Base-by-base conservation (phyloP, 441 rosid species). In the Hypseocharis bilobata region DNA sequence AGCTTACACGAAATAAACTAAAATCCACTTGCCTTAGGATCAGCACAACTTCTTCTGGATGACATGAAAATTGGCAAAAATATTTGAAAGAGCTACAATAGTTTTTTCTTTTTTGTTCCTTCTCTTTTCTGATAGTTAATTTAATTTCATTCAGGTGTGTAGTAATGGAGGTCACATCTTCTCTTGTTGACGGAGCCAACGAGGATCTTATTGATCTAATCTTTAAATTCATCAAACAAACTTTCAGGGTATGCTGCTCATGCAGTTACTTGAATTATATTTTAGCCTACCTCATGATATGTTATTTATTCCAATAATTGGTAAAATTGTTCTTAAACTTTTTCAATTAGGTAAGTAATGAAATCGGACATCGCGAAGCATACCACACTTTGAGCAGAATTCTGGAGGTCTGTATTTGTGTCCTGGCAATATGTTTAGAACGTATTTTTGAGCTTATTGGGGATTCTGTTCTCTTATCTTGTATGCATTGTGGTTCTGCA, bases 151-250 rank as follows among this genome's bases (percentile, higher is more conserved):
- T 27, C 86, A 92, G 98, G 85, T 69, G 77, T 69, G 76, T 83
- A 45, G 73, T 88, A 25, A 49, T 88, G 79, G 89, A 81, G 74
- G 78, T 93, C 36, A 91, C 96, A 68, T 81, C 88, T 72, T 82
- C 82, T 77, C 76, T 93, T 71, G 79, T 93, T 44, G 84, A 78
- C 62, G 89, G 96, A 75, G 97, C 93, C 54, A 76, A 77, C 26
- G 80, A 75, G 70, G 95, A 91, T 72, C 90, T 93, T 45, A 40
- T 86, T 65, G 82, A 83, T 63, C 74, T 87, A 64, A 87, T 86
- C 26, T 88, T 86, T 73, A 79, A 65, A 70, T 84, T 84, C 70
- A 70, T 84, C 67, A 81, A 80, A 67, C 67, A 78, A 62, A 74
- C 84, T 55, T 79, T 92, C 64, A 76, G 79, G 89, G 98, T 88